A percentile compares a stretch with the other conserved stretches of the same genome.
These are phyloP conservation scores for Colletotrichum chlorophyti DNA, from an alignment of 2,329 filamentous ascomycete genomes.

Conservation along the genomic window DNA sequence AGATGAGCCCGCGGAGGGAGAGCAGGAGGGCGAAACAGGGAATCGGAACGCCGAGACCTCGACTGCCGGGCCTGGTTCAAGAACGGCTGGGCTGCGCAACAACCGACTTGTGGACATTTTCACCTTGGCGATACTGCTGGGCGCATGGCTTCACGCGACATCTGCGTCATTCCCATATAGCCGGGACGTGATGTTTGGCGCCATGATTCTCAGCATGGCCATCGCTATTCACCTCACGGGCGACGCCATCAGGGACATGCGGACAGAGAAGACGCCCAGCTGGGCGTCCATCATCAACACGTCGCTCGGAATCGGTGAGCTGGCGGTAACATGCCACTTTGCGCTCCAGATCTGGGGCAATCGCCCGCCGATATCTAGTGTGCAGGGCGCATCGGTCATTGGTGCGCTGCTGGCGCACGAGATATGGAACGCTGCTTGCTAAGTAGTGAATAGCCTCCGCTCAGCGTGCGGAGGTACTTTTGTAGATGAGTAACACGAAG, in stretches of 20 bases:
- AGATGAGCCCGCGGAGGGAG: constrained; percentile 31
- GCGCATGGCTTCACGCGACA: constrained; percentile 25
- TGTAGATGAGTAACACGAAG: constrained; percentile 21
- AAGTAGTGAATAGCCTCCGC: not conserved
- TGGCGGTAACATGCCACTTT: constrained; percentile 24
- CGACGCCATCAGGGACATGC: constrained; percentile 23
- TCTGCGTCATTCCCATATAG: constrained; percentile 25
- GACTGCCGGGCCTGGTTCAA: not conserved
- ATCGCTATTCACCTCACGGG: constrained; percentile 23
- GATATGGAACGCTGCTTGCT: constrained; percentile 27
- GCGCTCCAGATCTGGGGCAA: constrained; percentile 24
- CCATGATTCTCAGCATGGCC: constrained; percentile 25
- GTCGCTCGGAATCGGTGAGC: constrained; percentile 24
- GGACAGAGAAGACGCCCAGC: constrained; percentile 14
- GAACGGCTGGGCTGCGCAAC: constrained; percentile 18
- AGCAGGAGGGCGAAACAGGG: not conserved
- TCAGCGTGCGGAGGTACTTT: not conserved
- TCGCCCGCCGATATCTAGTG: constrained; percentile 2
- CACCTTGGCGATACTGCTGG: constrained; percentile 21
- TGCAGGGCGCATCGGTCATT: constrained; percentile 24
- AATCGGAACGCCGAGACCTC: not conserved
- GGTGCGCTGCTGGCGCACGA: constrained; percentile 26
- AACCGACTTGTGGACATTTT: constrained; percentile 27
- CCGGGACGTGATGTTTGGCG: constrained; percentile 29
- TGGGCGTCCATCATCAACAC: constrained; percentile 19